These are phyloP conservation scores for Metschnikowia cubensis DNA, from an alignment of 805 yeast species.

Conservation along the genomic window DNA sequence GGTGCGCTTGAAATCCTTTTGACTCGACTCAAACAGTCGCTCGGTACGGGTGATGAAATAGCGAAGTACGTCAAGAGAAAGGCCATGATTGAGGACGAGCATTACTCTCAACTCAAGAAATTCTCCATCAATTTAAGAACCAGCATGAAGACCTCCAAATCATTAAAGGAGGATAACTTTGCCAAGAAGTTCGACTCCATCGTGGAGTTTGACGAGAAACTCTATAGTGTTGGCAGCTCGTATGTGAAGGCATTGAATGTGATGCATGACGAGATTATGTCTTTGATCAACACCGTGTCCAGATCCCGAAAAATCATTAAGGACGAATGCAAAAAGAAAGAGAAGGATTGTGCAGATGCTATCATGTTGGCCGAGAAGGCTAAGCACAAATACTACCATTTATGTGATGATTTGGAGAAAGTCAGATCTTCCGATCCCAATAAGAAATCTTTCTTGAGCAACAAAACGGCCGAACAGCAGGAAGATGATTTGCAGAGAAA, in stretches of 20 bases:
- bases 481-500: constrained; percentile 85
- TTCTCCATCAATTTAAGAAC: constrained; percentile 55
- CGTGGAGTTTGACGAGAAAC: constrained; percentile 72
- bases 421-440: constrained; percentile 77
- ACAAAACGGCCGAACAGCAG: constrained; percentile 76
- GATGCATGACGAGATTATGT: constrained; percentile 80
- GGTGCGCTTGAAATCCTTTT: constrained; percentile 71
- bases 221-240: constrained; percentile 63
- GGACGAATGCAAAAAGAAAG: constrained; percentile 77
- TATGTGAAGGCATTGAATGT: constrained; percentile 75
- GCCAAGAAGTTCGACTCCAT: constrained; percentile 61
- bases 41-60: constrained; percentile 82
- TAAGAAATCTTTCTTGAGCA: constrained; percentile 76
- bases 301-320: constrained; percentile 72
- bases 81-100: constrained; percentile 74
- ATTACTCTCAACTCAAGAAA: constrained; percentile 69
- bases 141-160: constrained; percentile 39
- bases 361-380: constrained; percentile 87
- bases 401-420: constrained; percentile 85
- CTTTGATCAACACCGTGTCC: constrained; percentile 66
- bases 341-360: constrained; percentile 80
- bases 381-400: constrained; percentile 61
- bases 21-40: constrained; percentile 70
- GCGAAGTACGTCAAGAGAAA: constrained; percentile 73
- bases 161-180: constrained; percentile 62